Evolutionary conservation across 1,139 yeast genomes (phyloP), one percentile per base, ranked within the genome.

Genomic region (Kazachstania sp.): DNA sequence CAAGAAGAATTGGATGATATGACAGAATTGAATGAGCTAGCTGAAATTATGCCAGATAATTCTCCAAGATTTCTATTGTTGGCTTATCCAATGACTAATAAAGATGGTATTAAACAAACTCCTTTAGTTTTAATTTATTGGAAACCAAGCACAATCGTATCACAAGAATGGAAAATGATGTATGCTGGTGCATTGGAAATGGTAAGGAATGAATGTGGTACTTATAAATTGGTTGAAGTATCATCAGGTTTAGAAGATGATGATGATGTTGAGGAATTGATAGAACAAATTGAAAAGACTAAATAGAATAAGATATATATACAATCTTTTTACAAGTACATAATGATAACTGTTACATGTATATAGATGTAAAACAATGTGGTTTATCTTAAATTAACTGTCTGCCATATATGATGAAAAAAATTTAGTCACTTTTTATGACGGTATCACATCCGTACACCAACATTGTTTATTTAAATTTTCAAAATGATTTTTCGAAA

Each of bases 141-240:
- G 82, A 76, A 86, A 49, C 97, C 97, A 2, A 83, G 82, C 23
- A 86, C 95, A 0, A 75, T 88, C 18, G 67, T 64, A 2, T 83
- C 85, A 16, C 92, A 82, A 61, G 86, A 82, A 47, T 71, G 77
- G 61, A 78, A 83, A 62, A 88, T 88, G 96, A 68, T 86, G 44
- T 88, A 86, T 59, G 97, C 96, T 1, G 95, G 94, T 2, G 95
- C 95, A 0, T 77, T 86, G 29, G 96, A 88, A 60, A 68, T 82
- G 56, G 75, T 88, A 52, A 74, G 92, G 62, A 81, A 77, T 47
- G 82, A 82, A 58, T 86, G 95, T 16, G 90, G 92, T 13, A 59
- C 65, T 19, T 61, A 59, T 41, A 64, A 58, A 45, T 50, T 60
- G 15, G 51, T 65, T n/a, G 68, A 65, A 39, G 63, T 63, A 11